Conservation (phyloP, 768 basidiomycete genomes). For the Favolaschia claudopus region DNA sequence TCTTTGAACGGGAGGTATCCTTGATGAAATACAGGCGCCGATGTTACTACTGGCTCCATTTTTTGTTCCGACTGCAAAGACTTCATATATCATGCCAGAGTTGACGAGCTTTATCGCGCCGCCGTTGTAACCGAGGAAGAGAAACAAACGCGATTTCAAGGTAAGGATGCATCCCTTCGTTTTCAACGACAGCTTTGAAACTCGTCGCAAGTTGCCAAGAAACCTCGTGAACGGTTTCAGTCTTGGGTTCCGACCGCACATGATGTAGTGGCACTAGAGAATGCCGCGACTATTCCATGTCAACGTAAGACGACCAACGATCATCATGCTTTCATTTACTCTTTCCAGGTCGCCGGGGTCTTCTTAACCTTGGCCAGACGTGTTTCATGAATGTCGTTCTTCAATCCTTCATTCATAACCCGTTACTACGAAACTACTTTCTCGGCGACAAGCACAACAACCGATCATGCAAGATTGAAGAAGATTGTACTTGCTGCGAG, state of each 20-base stretch:
- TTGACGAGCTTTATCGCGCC: conserved; percentile 39
- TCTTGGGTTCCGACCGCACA: conserved; percentile 54
- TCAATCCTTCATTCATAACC: conserved; percentile 89
- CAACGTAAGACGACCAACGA: conserved; percentile 58
- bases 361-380: conserved; percentile 89
- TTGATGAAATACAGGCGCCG: conserved; percentile 50
- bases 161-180: neutral
- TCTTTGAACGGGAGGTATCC: neutral
- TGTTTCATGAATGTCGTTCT: conserved; percentile 95
- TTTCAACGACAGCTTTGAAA: neutral
- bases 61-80: conserved; percentile 65
- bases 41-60: conserved; percentile 59
- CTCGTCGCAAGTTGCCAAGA: neutral
- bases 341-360: conserved; percentile 73
- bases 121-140: neutral
- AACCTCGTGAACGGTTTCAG: conserved; percentile 51
- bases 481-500: conserved; percentile 86
- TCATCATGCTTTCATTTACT: neutral
- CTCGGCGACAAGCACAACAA: conserved; percentile 89
- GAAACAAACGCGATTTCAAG: neutral
- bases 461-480: conserved; percentile 64
- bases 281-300: conserved; percentile 64
- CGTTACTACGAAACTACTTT: conserved; percentile 86
- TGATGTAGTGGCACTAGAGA: conserved; percentile 55
- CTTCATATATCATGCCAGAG: conserved; percentile 52